Percentiles rank a stretch among this genome's conserved stretches.
phyloP scores from a whole-genome alignment of 1,284 basidiomycete species.

The Trametes sp. region DNA sequence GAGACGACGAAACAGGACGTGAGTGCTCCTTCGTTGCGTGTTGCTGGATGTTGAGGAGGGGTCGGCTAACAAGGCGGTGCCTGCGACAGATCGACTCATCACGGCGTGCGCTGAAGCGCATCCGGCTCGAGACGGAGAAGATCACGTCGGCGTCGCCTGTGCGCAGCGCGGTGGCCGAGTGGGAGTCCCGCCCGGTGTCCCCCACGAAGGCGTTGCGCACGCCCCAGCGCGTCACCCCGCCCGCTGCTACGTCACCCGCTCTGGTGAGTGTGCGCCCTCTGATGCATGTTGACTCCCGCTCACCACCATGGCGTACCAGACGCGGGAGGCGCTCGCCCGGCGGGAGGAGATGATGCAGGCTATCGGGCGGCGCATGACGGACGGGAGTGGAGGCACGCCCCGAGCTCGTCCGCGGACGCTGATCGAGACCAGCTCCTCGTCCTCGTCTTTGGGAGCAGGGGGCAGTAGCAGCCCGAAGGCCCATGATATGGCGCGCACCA shows the following conservation, averaged over 20 bases:
- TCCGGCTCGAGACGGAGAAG: conserved; percentile 61
- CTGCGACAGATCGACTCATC: conserved; percentile 66
- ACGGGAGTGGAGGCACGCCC: conserved; percentile 51
- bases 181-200: conserved; percentile 43
- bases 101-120: conserved; percentile 70
- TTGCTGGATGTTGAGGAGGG: neutral
- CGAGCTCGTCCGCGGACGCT: conserved; percentile 50
- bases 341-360: conserved; percentile 81
- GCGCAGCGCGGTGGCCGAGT: conserved; percentile 22
- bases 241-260: conserved; percentile 33
- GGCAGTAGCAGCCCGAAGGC: conserved; percentile 32
- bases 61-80: conserved; percentile 24
- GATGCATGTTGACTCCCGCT: neutral
- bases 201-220: conserved; percentile 59
- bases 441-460: conserved; percentile 30
- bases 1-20: conserved; percentile 76
- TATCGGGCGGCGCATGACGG: conserved; percentile 62
- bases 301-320: conserved; percentile 49
- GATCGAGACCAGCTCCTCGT: conserved; percentile 35
- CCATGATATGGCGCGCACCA: conserved; percentile 40
- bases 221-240: conserved; percentile 49
- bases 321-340: conserved; percentile 73
- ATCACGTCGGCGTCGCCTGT: conserved; percentile 31
- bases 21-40: conserved; percentile 33
- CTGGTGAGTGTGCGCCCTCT: conserved; percentile 46